Percentiles rank a stretch among this genome's conserved stretches.
These are phyloP conservation scores for Ophiocordyceps camponoti-leonardi DNA, from an alignment of 2,329 filamentous ascomycete species.

Conservation along the genomic window DNA sequence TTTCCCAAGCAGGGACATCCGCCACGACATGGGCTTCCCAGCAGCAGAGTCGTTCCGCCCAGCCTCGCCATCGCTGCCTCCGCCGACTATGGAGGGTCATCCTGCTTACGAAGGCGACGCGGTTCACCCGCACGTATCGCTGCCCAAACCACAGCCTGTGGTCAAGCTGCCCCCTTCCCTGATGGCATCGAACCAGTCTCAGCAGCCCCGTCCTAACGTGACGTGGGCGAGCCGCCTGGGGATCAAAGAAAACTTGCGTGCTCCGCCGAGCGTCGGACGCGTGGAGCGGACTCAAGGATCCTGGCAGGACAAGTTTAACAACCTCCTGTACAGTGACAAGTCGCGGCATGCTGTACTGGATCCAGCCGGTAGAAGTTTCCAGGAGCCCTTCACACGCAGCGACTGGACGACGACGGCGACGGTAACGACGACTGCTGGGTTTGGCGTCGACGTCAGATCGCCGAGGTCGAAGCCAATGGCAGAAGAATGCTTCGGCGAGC, in stretches of 20 bases:
- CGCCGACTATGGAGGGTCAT: conserved; percentile 52
- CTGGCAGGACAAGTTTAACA: conserved; percentile 79
- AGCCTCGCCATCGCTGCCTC: conserved; percentile 51
- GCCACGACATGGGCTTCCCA: conserved; percentile 18
- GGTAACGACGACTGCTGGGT: conserved; percentile 7
- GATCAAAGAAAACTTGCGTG: conserved; percentile 13
- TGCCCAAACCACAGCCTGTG: conserved; percentile 54
- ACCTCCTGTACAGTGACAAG: conserved; percentile 53
- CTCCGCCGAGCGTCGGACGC: conserved; percentile 6
- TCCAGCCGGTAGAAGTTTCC: conserved; percentile 48
- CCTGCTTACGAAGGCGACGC: conserved; percentile 55
- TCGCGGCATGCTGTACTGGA: conserved; percentile 46
- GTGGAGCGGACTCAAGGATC: conserved; percentile 23
- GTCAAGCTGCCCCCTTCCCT: conserved; percentile 60
- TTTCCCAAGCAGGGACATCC: conserved; percentile 38
- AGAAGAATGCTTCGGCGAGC: conserved; percentile 66
- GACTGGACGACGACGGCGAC: conserved; percentile 51
- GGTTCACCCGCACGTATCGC: conserved; percentile 47
- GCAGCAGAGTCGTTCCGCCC: conserved; percentile 24
- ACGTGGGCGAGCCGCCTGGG: conserved; percentile 18
- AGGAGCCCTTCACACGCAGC: conserved; percentile 34
- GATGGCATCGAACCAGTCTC: conserved; percentile 8
- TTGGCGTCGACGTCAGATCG: conserved; percentile 22
- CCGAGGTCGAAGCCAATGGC: conserved; percentile 51
- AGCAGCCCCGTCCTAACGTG: conserved; percentile 9